Evolutionary conservation across 73 alveolate genomes (phyloP).

Genomic region (Uronychia binucleata): DNA sequence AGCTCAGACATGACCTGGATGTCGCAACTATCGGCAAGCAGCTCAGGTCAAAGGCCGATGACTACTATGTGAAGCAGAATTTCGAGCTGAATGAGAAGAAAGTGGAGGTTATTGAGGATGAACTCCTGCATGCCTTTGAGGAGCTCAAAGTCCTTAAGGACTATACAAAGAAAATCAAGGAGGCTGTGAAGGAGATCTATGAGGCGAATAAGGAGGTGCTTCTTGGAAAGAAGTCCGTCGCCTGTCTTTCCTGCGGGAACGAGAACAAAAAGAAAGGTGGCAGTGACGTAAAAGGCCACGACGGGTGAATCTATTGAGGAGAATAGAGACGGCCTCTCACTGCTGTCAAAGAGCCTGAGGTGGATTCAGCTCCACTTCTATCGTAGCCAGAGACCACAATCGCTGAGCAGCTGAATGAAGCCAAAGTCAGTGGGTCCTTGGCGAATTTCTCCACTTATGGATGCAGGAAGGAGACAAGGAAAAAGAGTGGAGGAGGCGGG

Average conservation of each 20-base stretch:
- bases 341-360: neutral
- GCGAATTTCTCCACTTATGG: neutral
- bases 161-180: neutral
- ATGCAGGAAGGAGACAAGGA: neutral
- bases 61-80: neutral
- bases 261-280: neutral
- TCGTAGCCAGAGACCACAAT: neutral
- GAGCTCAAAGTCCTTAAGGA: neutral
- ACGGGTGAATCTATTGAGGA: neutral
- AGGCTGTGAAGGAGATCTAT: neutral
- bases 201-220: neutral
- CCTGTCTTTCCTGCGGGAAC: neutral
- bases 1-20: slow-evolving; percentile 39
- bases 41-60: slow-evolving; percentile 37
- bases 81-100: neutral
- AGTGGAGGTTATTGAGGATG: neutral
- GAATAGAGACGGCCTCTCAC: neutral
- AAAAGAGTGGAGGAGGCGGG: neutral
- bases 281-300: neutral
- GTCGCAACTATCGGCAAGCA: slow-evolving; percentile 16
- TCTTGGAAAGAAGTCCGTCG: neutral
- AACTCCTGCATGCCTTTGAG: neutral
- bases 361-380: neutral
- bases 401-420: neutral
- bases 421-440: neutral